Evolutionary conservation across 1,284 basidiomycete species (phyloP).

Genomic region (Tausonia pullulans): DNA sequence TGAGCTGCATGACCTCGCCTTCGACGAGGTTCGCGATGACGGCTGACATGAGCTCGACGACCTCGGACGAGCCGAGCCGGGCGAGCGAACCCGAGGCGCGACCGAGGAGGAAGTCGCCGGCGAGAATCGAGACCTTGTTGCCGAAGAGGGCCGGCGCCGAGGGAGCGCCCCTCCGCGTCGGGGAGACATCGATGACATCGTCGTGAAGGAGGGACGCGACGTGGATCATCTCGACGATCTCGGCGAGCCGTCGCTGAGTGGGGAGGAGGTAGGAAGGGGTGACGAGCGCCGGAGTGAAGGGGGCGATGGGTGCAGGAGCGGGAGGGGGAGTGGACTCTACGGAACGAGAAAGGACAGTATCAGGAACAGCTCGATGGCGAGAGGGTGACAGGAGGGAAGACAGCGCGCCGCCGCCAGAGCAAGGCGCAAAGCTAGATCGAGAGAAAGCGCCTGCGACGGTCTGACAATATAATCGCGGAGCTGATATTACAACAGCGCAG

Average conservation of each 20-base stretch:
- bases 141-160: conserved; percentile 81
- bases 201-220: conserved; percentile 93
- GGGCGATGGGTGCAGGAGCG: conserved; percentile 9
- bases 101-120: conserved; percentile 90
- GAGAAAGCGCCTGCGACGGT: too few species aligned
- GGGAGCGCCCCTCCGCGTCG: conserved; percentile 65
- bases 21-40: conserved; percentile 94
- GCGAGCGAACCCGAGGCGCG: conserved; percentile 80
- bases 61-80: conserved; percentile 73
- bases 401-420: too few species aligned
- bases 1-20: conserved; percentile 87
- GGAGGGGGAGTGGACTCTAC: background rate
- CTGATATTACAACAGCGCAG: too few species aligned
- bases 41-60: conserved; percentile 83
- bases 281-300: background rate
- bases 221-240: conserved; percentile 98
- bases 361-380: conserved; percentile 4
- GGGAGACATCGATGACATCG: conserved; percentile 81
- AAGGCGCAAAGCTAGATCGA: too few species aligned
- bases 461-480: too few species aligned
- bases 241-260: conserved; percentile 81
- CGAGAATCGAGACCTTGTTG: conserved; percentile 91
- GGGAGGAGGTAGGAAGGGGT: conserved; percentile 45
- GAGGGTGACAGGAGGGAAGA: background rate
- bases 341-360: background rate